Evolutionary conservation across 164 flowering plant species (phyloP).

Genomic region (Magnolia changhungtana): DNA sequence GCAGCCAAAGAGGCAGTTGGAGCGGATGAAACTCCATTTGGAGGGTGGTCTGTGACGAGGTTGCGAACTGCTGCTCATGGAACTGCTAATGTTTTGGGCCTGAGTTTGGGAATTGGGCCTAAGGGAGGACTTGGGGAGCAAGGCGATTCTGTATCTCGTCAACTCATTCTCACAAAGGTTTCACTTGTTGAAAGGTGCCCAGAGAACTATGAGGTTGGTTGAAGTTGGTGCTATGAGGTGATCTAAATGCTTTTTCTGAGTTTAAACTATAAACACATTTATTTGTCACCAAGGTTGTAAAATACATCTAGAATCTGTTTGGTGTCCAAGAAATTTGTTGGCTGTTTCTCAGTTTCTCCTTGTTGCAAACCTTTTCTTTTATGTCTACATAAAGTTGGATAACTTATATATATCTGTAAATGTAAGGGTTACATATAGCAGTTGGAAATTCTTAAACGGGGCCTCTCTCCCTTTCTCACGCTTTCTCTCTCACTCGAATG

Average conservation of each 20-base stretch:
- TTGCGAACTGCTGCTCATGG: conserved; percentile 96
- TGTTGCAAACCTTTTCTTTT: background rate
- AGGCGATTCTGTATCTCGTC: conserved; percentile 92
- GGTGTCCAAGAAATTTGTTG: background rate
- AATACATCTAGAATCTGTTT: background rate
- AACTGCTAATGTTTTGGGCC: conserved; percentile 64
- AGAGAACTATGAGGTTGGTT: conserved; percentile 83
- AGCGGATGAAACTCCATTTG: conserved; percentile 88
- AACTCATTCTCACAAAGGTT: conserved; percentile 81
- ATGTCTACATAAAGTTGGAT: background rate
- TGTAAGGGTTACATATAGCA: background rate
- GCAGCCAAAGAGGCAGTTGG: conserved; percentile 95
- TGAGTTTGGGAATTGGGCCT: conserved; percentile 78
- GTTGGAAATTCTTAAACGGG: background rate
- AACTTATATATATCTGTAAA: background rate
- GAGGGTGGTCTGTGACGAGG: conserved; percentile 94
- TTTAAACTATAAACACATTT: background rate
- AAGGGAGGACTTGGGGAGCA: conserved; percentile 95
- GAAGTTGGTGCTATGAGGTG: conserved; percentile 16
- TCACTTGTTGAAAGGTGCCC: conserved; percentile 97
- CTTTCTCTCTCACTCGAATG: no score
- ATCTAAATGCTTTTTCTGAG: background rate
- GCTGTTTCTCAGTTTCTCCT: background rate
- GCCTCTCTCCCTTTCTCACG: no score
- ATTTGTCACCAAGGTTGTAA: background rate